A percentile compares a stretch with the other conserved stretches of the same genome.
Evolutionary conservation across 805 yeast species (phyloP).

Genomic region (Candida lessepsii): DNA sequence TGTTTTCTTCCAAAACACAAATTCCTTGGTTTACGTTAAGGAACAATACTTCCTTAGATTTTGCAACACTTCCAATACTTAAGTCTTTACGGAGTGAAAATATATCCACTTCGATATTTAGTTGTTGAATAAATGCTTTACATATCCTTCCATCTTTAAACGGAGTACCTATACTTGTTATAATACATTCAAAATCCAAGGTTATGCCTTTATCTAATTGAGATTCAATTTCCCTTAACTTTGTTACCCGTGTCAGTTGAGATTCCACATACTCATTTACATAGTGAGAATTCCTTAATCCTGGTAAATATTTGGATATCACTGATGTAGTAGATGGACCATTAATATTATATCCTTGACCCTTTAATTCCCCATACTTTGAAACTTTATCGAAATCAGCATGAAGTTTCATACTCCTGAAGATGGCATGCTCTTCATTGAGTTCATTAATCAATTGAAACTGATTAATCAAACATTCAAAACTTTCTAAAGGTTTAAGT

Average conservation of each 20-base stretch:
- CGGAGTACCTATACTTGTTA: constrained; percentile 32
- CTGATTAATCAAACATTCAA: constrained; percentile 34
- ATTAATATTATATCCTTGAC: constrained; percentile 33
- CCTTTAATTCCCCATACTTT: constrained; percentile 26
- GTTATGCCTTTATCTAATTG: constrained; percentile 4
- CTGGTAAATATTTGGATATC: constrained; percentile 13
- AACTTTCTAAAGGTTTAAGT: constrained; percentile 20
- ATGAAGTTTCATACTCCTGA: constrained; percentile 2
- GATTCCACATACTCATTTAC: constrained; percentile 16
- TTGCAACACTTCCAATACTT: constrained; percentile 44
- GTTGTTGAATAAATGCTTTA: constrained; percentile 48
- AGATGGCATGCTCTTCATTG: constrained; percentile 13
- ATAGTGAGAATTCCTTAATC: background rate
- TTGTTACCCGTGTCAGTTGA: constrained; percentile 22
- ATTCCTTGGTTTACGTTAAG: constrained; percentile 41
- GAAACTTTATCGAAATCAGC: constrained; percentile 7
- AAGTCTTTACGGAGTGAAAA: constrained; percentile 16
- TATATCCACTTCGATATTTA: constrained; percentile 48
- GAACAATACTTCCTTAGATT: constrained; percentile 44
- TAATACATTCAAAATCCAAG: constrained; percentile 35
- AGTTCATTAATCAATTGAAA: constrained; percentile 35
- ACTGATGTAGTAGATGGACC: constrained; percentile 26
- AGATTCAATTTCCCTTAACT: constrained; percentile 21
- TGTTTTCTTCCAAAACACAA: constrained; percentile 33
- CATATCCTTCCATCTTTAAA: constrained; percentile 25